Evolutionary conservation across 2,329 filamentous ascomycete genomes (phyloP), one percentile per base, ranked within the genome.

Genomic region (Gyromitra esculenta): DNA sequence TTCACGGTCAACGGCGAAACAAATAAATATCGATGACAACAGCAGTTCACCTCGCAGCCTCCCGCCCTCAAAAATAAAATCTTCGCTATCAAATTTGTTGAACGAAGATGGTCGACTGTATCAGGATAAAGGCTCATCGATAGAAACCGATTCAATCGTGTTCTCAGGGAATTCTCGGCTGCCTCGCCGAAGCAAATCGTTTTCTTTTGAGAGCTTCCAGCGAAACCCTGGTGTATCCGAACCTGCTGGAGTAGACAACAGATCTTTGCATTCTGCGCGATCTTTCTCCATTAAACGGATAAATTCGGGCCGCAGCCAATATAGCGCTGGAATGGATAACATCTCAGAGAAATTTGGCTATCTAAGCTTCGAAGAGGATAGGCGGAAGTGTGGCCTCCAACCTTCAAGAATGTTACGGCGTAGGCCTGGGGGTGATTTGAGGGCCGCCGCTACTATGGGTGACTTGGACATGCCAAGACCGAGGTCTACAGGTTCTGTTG

Each of bases 341-440:
- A 78, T 78, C 35, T 70, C 76, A n/a, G 77, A 79, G 21, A 62
- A 25, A 18, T 76, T 79, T 60, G 67, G 37, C 56, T 45, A 59
- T 84, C 84, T 43, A 81, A 83, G 66, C 68, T 69, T 45, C n/a
- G 41, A 56, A 13, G 62, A 59, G 62, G 39, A 45, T 68, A 50
- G n/a, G 8, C 64, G 41, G 18, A 59, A 35, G 35, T n/a, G 21
- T 3, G 13, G 65, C 50, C 75, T 77, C 54, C 75, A 77, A 13
- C 75, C 75, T 48, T 73, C 59, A 54, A 64, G 75, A 21, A 86
- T 91, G 54, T 86, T 96, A 77, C 87, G 92, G 76, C 86, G 92
- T 81, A 87, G 90, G 13, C 92, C 92, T 5, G 92, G 92, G 62
- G 92, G 92, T 43, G 90, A 95, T 82, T 84, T 96, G 62, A 88